A percentile compares a stretch with the other conserved stretches of the same genome.
phyloP scores from a whole-genome alignment of 139 green algal species.

The Deuterostichococcus epilithicus region DNA sequence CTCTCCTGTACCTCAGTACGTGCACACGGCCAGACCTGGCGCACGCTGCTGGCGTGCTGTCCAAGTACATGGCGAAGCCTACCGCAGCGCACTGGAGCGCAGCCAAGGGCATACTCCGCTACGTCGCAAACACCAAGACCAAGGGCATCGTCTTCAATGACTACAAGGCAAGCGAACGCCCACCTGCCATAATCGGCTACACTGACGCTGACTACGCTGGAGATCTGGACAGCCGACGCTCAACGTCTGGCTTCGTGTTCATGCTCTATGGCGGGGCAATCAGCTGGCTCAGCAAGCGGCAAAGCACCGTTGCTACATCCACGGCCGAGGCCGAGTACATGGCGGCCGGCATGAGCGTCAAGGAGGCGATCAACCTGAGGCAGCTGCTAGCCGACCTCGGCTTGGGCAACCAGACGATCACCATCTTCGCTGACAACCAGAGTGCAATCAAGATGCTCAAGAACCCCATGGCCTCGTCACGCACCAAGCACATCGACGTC shows the following conservation, averaged over 20 bases:
- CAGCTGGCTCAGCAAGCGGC: constrained; percentile 41
- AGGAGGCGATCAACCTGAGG: constrained; percentile 41
- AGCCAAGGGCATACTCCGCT: too few relatives aligned
- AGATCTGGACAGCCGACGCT: constrained; percentile 23
- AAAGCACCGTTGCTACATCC: constrained; percentile 46
- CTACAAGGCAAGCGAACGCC: too few relatives aligned
- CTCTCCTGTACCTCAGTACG: constrained; percentile 20
- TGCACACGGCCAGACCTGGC: constrained; percentile 40
- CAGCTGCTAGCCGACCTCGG: constrained; percentile 29
- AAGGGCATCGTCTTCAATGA: not conserved
- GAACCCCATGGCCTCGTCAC: constrained; percentile 15
- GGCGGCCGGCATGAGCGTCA: constrained; percentile 29
- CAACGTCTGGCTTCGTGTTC: constrained; percentile 45
- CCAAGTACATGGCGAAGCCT: constrained; percentile 30
- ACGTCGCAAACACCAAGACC: too few relatives aligned
- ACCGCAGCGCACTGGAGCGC: constrained; percentile 29
- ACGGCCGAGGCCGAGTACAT: constrained; percentile 53
- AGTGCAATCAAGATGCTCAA: constrained; percentile 22
- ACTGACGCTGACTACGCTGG: constrained; percentile 42
- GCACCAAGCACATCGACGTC: constrained; percentile 47
- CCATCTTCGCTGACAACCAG: constrained; percentile 38
- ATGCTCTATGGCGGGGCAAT: constrained; percentile 29
- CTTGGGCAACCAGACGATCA: not conserved
- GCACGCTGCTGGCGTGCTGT: constrained; percentile 33
- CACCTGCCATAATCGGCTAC: constrained; percentile 25